Conservation (phyloP, 495 filamentous ascomycete genomes). For the Neurospora sp. region DNA sequence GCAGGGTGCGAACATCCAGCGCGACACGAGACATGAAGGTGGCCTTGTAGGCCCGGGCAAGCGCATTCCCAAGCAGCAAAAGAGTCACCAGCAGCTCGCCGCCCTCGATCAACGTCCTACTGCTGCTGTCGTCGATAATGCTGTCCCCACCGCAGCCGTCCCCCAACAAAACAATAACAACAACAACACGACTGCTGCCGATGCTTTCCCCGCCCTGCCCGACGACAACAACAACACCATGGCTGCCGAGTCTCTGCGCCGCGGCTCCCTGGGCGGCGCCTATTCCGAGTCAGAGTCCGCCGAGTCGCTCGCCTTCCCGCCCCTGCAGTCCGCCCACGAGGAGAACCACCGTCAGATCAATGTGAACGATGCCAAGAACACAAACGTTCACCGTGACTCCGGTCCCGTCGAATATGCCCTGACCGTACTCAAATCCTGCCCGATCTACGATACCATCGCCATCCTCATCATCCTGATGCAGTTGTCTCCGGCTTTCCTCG, state of each 20-base stretch:
- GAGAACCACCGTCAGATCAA: slow-evolving; percentile 50
- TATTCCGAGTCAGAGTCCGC: slow-evolving; percentile 41
- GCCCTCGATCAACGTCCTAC: slow-evolving; percentile 7
- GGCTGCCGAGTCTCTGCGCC: slow-evolving; percentile 28
- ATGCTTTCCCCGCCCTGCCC: slow-evolving; percentile 25
- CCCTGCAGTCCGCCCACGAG: slow-evolving; percentile 27
- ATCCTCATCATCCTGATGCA: slow-evolving; percentile 97
- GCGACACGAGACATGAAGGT: slow-evolving; percentile 81
- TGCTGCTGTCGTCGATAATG: slow-evolving; percentile 18
- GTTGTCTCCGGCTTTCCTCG: slow-evolving; percentile 83
- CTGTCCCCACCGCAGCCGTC: slow-evolving; percentile 28
- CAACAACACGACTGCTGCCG: slow-evolving; percentile 7
- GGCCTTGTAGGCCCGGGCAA: slow-evolving; percentile 76
- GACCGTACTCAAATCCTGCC: slow-evolving; percentile 84
- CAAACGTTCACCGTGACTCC: slow-evolving; percentile 48
- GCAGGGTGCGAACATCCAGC: slow-evolving; percentile 52
- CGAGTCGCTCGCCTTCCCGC: slow-evolving; percentile 30
- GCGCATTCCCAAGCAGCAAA: slow-evolving; percentile 48
- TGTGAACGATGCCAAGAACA: slow-evolving; percentile 57
- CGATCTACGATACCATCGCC: slow-evolving; percentile 90
- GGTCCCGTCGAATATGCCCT: slow-evolving; percentile 63
- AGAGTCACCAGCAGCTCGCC: slow-evolving; percentile 39
- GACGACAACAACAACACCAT: slow-evolving; percentile 33
- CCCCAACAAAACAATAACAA: slow-evolving; percentile 3
- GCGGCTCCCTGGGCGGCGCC: slow-evolving; percentile 32